Evolutionary conservation across 768 basidiomycete species (phyloP), one percentile per base, ranked within the genome.

Genomic region (Suillus decipiens): DNA sequence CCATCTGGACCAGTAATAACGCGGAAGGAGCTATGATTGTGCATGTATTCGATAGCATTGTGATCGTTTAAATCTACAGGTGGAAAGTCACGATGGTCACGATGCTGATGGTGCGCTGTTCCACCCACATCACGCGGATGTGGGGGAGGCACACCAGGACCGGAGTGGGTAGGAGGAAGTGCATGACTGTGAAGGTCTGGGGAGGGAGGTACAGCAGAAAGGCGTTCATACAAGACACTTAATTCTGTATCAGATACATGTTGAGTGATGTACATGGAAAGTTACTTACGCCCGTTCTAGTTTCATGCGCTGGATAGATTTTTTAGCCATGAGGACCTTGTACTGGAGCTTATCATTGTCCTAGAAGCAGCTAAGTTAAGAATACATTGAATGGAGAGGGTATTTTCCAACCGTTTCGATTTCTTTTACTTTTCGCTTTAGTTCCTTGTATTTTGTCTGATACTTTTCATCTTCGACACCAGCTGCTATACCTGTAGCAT

Each of bases 341-440:
- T 88, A 86, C 72, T 90, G 85, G 63, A 95, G 83, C 77, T 89
- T 92, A 81, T 94, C 93, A 76, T 95, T 95, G 77, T 94, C 92
- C 93, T 95, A 71, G 47, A 70, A 42, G 47, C 55, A 50, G 9
- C 60, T 58, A 66, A 67, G 59, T 55, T 42, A 60, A 63, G 59
- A 42, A 64, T 53, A 55, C 15, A 43, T 47, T 28, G 59, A 43
- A 41, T 36, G 42, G 54, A 31, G 28, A 22, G 45, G n/a, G 39
- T 34, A 41, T 47, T 19, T 54, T 61, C 89, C 69, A 64, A 92
- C 93, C 37, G 81, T 76, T 78, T 95, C 93, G 66, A 94, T 90
- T 76, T 94, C 92, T 73, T 87, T 89, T 63, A 94, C 92, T 78
- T 93, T 93, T 77, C 88, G 84, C 75, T 92, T 93, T 66, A 95